Conservation (phyloP, 176 grass and related monocot genomes). For the Pharus latifolius region DNA sequence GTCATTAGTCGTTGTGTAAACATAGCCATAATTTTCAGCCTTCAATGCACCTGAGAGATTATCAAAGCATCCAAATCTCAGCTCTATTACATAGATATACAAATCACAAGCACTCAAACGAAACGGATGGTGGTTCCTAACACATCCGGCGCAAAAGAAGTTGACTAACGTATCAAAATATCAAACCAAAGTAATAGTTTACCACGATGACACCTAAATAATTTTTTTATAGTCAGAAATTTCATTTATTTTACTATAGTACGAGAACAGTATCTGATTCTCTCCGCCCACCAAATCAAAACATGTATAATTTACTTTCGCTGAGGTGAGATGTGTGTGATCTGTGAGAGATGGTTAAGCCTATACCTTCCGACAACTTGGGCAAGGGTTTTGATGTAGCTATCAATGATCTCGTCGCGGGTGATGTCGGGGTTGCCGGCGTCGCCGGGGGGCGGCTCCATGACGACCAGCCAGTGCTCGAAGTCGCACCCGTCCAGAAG, state of each 20-base stretch:
- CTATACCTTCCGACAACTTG: constrained; percentile 60
- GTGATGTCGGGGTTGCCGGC: constrained; percentile 28
- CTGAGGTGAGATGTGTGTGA: not conserved
- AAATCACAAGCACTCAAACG: not conserved
- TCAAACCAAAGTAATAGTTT: not conserved
- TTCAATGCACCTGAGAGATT: not conserved
- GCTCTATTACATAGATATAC: not conserved
- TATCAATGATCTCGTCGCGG: constrained; percentile 80
- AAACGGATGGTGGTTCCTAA: not conserved
- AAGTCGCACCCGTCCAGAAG: constrained; percentile 82
- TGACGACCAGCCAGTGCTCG: constrained; percentile 83
- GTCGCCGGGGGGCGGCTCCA: constrained; percentile 63
- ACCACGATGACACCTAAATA: too few relatives aligned
- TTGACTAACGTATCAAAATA: not conserved
- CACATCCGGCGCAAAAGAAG: not conserved
- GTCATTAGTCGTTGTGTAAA: too few relatives aligned
- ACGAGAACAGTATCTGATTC: too few relatives aligned
- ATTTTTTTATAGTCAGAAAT: too few relatives aligned
- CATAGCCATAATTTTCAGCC: not conserved
- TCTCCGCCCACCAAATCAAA: not conserved
- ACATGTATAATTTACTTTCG: not conserved
- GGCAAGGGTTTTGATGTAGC: constrained; percentile 79
- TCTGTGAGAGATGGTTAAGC: not conserved
- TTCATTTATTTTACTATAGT: too few relatives aligned
- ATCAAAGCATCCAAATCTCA: not conserved